Evolutionary conservation across 352 stramenopile genomes (phyloP).

Genomic region (Phytopythium chamaehyphon): DNA sequence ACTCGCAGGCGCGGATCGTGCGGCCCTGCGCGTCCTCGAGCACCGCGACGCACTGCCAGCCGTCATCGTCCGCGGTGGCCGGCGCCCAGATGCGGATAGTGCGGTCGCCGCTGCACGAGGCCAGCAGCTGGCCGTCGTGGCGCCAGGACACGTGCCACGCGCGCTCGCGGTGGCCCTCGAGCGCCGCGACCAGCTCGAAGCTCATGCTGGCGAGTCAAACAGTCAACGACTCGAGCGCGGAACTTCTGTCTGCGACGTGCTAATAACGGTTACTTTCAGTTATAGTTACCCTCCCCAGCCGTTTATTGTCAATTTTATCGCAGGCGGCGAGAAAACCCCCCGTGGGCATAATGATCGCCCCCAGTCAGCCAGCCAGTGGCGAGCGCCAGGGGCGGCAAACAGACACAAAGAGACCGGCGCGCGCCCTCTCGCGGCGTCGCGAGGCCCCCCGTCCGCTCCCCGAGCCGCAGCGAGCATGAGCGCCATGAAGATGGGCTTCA

Average conservation of each 20-base stretch:
- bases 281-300: too few relatives aligned
- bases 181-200: conserved; percentile 37
- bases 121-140: conserved; percentile 78
- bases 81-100: conserved; percentile 84
- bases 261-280: too few relatives aligned
- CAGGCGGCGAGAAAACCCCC: conserved; percentile 9
- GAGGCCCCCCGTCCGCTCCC: neutral
- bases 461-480: conserved; percentile 30
- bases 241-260: too few relatives aligned
- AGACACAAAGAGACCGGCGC: neutral
- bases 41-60: conserved; percentile 89
- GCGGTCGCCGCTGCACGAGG: conserved; percentile 89
- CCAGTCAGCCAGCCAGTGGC: conserved; percentile 4
- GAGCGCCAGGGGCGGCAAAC: neutral
- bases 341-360: conserved; percentile 7
- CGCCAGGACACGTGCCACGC: conserved; percentile 92
- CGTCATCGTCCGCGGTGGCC: conserved; percentile 10
- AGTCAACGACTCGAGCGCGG: conserved; percentile 1
- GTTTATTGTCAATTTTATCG: too few relatives aligned
- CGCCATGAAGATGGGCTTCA: conserved; percentile 83
- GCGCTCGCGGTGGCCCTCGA: conserved; percentile 86
- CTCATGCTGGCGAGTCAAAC: conserved; percentile 8
- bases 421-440: neutral
- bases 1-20: conserved; percentile 94
- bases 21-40: conserved; percentile 93